Percentiles rank a stretch among this genome's conserved stretches.
Evolutionary conservation across 2,329 filamentous ascomycete species (phyloP).

Genomic region (Zymoseptoria brevis): DNA sequence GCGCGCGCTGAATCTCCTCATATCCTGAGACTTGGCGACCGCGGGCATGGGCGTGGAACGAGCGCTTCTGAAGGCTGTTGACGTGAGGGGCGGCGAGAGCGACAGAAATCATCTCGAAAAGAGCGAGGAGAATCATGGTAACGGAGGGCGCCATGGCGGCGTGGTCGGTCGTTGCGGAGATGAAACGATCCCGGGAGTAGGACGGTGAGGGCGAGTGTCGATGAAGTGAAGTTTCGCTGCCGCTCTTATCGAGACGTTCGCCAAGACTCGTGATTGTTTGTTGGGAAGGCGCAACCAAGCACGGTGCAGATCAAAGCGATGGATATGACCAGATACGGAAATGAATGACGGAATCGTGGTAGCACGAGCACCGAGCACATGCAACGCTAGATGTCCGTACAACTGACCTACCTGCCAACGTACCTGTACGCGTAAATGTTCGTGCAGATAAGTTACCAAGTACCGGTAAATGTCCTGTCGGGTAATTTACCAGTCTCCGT

Average conservation of each 20-base stretch:
- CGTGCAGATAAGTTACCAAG: not conserved
- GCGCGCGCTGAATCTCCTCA: conserved; percentile 56
- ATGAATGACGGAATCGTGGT: too few relatives aligned
- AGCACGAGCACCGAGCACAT: not conserved
- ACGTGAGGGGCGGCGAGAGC: conserved; percentile 37
- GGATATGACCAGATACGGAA: too few relatives aligned
- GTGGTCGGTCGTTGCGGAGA: not conserved
- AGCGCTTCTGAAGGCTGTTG: conserved; percentile 42
- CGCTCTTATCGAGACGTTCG: not conserved
- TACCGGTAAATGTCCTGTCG: too few relatives aligned
- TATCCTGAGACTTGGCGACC: conserved; percentile 50
- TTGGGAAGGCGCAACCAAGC: not conserved
- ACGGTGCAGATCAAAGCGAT: too few relatives aligned
- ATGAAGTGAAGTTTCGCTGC: not conserved
- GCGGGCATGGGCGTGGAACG: conserved; percentile 50
- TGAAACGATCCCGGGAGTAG: too few relatives aligned
- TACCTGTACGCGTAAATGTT: not conserved
- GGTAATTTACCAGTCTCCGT: too few relatives aligned
- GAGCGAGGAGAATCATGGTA: conserved; percentile 36
- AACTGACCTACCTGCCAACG: not conserved
- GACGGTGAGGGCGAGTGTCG: conserved; percentile 1
- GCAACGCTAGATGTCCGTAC: not conserved
- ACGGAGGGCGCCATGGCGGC: conserved; percentile 1
- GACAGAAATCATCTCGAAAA: conserved; percentile 42
- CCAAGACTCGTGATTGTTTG: not conserved